A percentile compares a stretch with the other conserved stretches of the same genome.
phyloP scores from a whole-genome alignment of 345 rosid species.

The Sonneratia alba region DNA sequence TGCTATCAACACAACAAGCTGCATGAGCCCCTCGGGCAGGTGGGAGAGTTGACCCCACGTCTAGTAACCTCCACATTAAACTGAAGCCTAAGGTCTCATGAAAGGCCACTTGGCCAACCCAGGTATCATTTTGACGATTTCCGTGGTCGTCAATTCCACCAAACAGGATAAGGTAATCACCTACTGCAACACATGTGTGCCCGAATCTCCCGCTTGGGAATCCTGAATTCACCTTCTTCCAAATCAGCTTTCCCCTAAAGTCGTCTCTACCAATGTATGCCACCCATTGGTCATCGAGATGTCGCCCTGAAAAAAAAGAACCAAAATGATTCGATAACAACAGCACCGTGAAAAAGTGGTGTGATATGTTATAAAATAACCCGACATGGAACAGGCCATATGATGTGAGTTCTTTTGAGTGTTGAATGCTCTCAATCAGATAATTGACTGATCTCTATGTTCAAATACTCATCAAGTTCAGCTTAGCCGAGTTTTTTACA shows the following conservation, averaged over 20 bases:
- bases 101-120: slow-evolving; percentile 56
- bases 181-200: slow-evolving; percentile 60
- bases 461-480: too few species aligned
- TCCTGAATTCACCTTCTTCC: slow-evolving; percentile 65
- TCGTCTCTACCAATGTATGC: slow-evolving; percentile 45
- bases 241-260: slow-evolving; percentile 30
- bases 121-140: slow-evolving; percentile 68
- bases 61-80: slow-evolving; percentile 58
- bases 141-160: slow-evolving; percentile 95
- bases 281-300: slow-evolving; percentile 93
- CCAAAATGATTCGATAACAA: slow-evolving; percentile 4
- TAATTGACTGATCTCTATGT: too few species aligned
- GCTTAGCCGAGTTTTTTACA: too few species aligned
- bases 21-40: slow-evolving; percentile 93
- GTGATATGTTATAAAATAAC: slow-evolving; percentile 11
- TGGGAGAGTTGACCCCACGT: slow-evolving; percentile 43
- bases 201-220: slow-evolving; percentile 92
- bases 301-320: slow-evolving; percentile 45
- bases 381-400: slow-evolving; percentile 22
- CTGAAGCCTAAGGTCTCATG: slow-evolving; percentile 33
- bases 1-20: slow-evolving; percentile 52
- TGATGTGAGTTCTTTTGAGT: too few species aligned
- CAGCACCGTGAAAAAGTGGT: slow-evolving; percentile 18
- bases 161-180: slow-evolving; percentile 51
- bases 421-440: too few species aligned